Conservation (phyloP, 768 basidiomycete species). For the Calocera viscosa region DNA sequence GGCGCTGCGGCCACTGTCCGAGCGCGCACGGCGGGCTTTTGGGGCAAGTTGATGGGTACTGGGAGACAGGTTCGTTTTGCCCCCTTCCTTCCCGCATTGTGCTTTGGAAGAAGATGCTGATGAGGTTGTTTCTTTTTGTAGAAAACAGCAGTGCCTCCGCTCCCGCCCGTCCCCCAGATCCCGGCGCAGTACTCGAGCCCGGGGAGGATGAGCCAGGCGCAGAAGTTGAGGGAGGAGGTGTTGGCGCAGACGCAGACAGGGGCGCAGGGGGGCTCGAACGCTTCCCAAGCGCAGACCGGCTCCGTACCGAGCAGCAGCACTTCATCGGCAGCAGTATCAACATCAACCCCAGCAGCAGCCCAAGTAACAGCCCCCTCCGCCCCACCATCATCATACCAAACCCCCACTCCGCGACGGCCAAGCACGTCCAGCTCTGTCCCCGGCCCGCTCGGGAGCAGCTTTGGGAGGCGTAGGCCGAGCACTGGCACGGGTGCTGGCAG, state of each 20-base stretch:
- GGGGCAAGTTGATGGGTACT: conserved; percentile 1
- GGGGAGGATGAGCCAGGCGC: background rate
- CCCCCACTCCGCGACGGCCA: background rate
- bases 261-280: background rate
- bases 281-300: background rate
- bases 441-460: background rate
- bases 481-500: background rate
- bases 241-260: background rate
- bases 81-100: background rate
- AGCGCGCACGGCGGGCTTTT: background rate
- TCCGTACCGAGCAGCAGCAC: too few species aligned
- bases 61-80: background rate
- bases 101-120: too few species aligned
- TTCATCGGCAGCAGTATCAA: background rate
- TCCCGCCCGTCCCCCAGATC: background rate
- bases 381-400: background rate
- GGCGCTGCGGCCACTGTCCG: background rate
- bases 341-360: background rate
- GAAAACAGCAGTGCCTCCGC: too few species aligned
- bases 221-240: background rate
- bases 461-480: background rate
- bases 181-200: conserved; percentile 1
- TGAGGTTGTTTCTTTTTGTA: too few species aligned
- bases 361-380: background rate
- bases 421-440: background rate